phyloP scores from a whole-genome alignment of 2,329 filamentous ascomycete genomes.

The Epichloe sibirici region DNA sequence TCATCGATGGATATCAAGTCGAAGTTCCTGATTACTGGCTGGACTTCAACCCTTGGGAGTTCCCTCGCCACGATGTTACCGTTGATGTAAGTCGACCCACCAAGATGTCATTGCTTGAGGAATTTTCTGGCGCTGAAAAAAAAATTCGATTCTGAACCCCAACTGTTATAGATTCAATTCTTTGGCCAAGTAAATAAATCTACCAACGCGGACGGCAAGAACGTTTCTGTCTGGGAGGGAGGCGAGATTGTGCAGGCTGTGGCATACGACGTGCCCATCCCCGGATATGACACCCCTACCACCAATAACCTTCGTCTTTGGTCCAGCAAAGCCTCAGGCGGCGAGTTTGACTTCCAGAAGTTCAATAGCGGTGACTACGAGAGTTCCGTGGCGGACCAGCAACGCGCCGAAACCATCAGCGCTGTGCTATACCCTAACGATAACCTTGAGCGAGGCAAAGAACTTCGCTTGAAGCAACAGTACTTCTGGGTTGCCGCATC shows the following conservation, averaged over 20 bases:
- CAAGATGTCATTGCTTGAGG: background rate
- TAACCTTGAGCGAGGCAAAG: slow-evolving; percentile 91
- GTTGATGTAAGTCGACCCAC: slow-evolving; percentile 51
- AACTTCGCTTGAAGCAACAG: slow-evolving; percentile 95
- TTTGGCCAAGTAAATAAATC: slow-evolving; percentile 72
- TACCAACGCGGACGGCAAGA: slow-evolving; percentile 66
- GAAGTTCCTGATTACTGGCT: slow-evolving; percentile 99
- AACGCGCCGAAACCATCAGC: slow-evolving; percentile 97
- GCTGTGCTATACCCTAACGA: slow-evolving; percentile 96
- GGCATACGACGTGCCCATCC: slow-evolving; percentile 86
- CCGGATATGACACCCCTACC: slow-evolving; percentile 76
- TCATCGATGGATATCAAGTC: slow-evolving; percentile 94
- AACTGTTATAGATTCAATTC: slow-evolving; percentile 63
- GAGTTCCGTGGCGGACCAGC: slow-evolving; percentile 93
- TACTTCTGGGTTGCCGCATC: slow-evolving; percentile 99
- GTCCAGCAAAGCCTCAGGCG: slow-evolving; percentile 94
- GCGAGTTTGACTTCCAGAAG: slow-evolving; percentile 98
- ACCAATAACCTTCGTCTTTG: slow-evolving; percentile 96
- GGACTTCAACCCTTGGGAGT: slow-evolving; percentile 99
- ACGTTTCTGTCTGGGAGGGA: slow-evolving; percentile 69
- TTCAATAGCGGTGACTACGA: slow-evolving; percentile 99
- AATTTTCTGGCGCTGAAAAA: background rate
- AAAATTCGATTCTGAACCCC: background rate
- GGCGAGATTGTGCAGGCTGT: slow-evolving; percentile 87
- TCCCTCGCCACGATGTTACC: slow-evolving; percentile 86